Percentiles rank a stretch among this genome's conserved stretches.
Evolutionary conservation across 345 rosid genomes (phyloP).

Genomic region (Hibiscus syriacus): DNA sequence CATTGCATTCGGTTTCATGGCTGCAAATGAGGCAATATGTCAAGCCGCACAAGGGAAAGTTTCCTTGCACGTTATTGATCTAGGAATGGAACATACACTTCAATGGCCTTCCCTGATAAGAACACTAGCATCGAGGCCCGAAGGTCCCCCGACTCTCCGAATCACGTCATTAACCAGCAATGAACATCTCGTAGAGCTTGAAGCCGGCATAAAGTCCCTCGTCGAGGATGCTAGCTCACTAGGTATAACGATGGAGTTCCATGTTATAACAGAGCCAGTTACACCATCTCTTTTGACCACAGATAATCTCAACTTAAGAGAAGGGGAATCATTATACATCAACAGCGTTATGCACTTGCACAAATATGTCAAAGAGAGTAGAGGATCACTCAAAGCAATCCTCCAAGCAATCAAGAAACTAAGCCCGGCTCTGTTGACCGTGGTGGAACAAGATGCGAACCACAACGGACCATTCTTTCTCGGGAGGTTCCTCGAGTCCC

Average conservation of each 20-base stretch:
- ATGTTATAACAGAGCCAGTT: constrained; percentile 20
- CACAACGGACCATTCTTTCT: constrained; percentile 66
- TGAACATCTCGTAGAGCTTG: constrained; percentile 14
- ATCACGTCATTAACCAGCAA: constrained; percentile 34
- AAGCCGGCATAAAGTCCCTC: constrained; percentile 31
- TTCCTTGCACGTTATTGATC: constrained; percentile 38
- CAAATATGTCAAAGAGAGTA: constrained; percentile 52
- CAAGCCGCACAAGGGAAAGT: constrained; percentile 40
- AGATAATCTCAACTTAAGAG: constrained; percentile 37
- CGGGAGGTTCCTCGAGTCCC: constrained; percentile 64
- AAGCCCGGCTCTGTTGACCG: constrained; percentile 36
- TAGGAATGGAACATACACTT: constrained; percentile 47
- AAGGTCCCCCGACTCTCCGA: constrained; percentile 41
- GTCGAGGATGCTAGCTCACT: constrained; percentile 28
- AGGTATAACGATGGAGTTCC: constrained; percentile 37
- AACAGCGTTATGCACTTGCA: constrained; percentile 53
- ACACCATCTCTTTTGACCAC: constrained; percentile 30
- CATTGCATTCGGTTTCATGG: constrained; percentile 49
- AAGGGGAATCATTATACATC: constrained; percentile 43
- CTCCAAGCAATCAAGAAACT: constrained; percentile 60
- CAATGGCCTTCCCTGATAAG: constrained; percentile 54
- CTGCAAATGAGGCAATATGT: constrained; percentile 52
- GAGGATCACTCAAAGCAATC: constrained; percentile 56
- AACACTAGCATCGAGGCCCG: constrained; percentile 41
- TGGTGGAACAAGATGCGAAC: constrained; percentile 61